These are phyloP conservation scores for Hymenoscyphus albidus DNA, from an alignment of 2,329 filamentous ascomycete genomes.

Conservation along the genomic window DNA sequence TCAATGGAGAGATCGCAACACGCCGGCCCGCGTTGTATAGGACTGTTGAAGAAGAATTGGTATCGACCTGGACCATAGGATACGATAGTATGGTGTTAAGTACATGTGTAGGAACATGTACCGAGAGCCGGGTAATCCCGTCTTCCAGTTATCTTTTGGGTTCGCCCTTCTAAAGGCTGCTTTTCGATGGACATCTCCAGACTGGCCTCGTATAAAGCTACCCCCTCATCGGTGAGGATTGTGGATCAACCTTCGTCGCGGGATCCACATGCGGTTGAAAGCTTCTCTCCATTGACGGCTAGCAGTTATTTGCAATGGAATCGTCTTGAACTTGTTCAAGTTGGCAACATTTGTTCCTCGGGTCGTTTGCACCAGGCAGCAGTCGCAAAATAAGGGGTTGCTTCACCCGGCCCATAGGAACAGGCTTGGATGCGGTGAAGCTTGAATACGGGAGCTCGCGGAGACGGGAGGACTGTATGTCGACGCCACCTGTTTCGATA, in stretches of 20 bases:
- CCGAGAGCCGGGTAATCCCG: too few relatives aligned
- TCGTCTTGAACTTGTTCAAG: too few relatives aligned
- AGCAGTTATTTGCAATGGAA: too few relatives aligned
- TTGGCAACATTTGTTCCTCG: too few relatives aligned
- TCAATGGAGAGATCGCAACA: neutral
- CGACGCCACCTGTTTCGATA: neutral
- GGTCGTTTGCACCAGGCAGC: too few relatives aligned
- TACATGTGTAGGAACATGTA: too few relatives aligned
- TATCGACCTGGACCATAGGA: too few relatives aligned
- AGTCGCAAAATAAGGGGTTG: neutral
- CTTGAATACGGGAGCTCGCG: neutral
- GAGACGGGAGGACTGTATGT: neutral
- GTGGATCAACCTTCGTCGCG: neutral
- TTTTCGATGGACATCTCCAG: neutral
- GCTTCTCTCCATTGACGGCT: too few relatives aligned
- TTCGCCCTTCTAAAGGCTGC: neutral
- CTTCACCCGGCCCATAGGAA: neutral
- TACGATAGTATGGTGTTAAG: too few relatives aligned
- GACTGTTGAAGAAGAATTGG: too few relatives aligned
- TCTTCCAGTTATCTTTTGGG: neutral
- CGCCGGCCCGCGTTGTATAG: too few relatives aligned
- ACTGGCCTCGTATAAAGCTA: neutral
- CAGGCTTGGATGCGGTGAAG: neutral
- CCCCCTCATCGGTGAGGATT: neutral
- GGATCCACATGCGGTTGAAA: neutral